Evolutionary conservation across 495 filamentous ascomycete genomes (phyloP).

Genomic region (Penicillium lividum): DNA sequence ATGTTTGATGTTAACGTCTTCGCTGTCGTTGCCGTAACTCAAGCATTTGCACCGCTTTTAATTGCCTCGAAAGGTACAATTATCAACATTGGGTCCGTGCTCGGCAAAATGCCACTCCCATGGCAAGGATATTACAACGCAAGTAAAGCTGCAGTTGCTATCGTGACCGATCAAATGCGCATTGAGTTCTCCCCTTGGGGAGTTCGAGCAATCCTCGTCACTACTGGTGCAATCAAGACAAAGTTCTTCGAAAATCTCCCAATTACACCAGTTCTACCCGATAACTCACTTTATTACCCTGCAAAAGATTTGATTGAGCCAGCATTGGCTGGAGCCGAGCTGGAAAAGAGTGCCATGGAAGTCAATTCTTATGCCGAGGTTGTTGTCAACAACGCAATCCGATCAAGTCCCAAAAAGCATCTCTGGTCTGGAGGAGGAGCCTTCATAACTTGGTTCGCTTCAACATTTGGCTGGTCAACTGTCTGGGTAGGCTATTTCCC

Average conservation of each 20-base stretch:
- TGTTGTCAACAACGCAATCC: conserved; percentile 1
- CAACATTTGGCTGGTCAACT: conserved; percentile 5
- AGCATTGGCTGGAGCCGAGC: background rate
- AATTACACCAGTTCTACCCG: background rate
- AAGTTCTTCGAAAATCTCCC: conserved; percentile 1
- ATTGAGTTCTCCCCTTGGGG: conserved; percentile 7
- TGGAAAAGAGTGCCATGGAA: background rate
- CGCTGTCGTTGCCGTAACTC: conserved; percentile 53
- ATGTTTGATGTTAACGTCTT: conserved; percentile 66
- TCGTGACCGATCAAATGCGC: conserved; percentile 6
- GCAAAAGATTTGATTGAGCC: no score
- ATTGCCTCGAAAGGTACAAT: conserved; percentile 53
- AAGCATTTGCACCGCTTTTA: conserved; percentile 55
- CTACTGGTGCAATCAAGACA: conserved; percentile 4
- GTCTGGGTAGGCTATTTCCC: background rate
- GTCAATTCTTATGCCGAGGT: conserved; percentile 3
- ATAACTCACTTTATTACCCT: background rate
- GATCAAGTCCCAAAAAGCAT: conserved; percentile 3
- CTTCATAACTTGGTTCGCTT: background rate
- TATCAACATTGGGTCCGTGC: conserved; percentile 53
- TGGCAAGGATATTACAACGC: conserved; percentile 3
- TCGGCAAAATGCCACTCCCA: conserved; percentile 29
- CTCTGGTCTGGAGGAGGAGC: background rate
- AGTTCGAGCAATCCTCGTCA: conserved; percentile 3
- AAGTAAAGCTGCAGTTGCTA: conserved; percentile 7